Evolutionary conservation across 495 filamentous ascomycete species (phyloP).

Genomic region (Penicillium paxilli): DNA sequence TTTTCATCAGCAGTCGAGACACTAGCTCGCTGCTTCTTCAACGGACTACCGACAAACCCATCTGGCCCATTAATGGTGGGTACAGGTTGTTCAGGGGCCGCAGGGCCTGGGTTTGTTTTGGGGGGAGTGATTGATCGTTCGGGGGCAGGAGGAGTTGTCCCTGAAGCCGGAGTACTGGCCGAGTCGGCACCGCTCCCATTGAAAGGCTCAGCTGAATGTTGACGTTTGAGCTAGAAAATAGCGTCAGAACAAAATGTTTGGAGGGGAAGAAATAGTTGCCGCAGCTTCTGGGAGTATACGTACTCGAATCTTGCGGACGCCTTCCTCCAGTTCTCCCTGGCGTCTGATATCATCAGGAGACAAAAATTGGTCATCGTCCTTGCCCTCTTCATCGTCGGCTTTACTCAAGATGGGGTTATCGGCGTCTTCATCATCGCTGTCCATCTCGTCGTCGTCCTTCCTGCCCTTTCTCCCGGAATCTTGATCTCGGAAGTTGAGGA

Average conservation of each 20-base stretch:
- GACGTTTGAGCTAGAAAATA: conserved; percentile 82
- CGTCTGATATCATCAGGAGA: conserved; percentile 79
- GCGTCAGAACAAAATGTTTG: conserved; percentile 8
- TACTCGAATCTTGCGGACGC: conserved; percentile 90
- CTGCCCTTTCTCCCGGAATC: conserved; percentile 54
- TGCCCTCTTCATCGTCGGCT: conserved; percentile 73
- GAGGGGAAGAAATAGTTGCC: neutral
- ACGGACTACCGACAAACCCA: conserved; percentile 67
- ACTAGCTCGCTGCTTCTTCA: conserved; percentile 81
- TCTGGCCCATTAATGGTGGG: conserved; percentile 37
- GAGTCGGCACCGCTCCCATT: conserved; percentile 45
- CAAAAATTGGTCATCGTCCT: conserved; percentile 60
- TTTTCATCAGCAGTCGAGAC: conserved; percentile 62
- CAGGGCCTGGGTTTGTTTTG: conserved; percentile 20
- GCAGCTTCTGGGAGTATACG: conserved; percentile 30
- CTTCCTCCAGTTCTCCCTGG: conserved; percentile 85
- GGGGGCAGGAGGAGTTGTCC: conserved; percentile 34
- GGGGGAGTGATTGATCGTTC: conserved; percentile 46
- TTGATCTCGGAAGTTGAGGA: conserved; percentile 81
- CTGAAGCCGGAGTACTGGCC: conserved; percentile 46
- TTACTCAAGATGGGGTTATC: conserved; percentile 56
- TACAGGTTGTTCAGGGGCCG: conserved; percentile 27
- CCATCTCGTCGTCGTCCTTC: conserved; percentile 50
- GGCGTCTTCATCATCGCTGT: conserved; percentile 66
- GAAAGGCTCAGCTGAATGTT: conserved; percentile 81